Base-by-base conservation (phyloP, 192 early-diverging fungal genomes). In the Entomortierella lignicola region DNA sequence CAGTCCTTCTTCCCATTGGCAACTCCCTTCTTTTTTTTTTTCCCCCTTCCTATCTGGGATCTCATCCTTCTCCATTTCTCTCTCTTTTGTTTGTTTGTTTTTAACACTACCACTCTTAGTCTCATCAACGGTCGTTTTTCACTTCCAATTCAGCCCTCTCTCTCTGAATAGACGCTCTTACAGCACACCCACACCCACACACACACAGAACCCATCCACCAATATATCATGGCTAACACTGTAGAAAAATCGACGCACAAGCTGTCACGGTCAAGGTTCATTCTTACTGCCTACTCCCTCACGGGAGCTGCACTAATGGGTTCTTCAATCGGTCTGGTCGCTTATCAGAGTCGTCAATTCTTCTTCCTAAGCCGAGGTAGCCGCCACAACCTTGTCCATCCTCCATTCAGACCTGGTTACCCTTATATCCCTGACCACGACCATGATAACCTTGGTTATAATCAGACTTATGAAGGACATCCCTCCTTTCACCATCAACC, bases 301-400 rank as follows among this genome's bases (percentile, higher is more conserved):
- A 69, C 68, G 0, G 63, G 56, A 0, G 75, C 75, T 11, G 68
- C 75, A 10, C 50, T 79, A 11, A 79, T 79, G 75, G 75, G 75
- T n/a, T 79, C 75, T 0, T 69, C 75, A 0, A 54, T 79, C 21
- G 75, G 75, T 20, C 66, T 79, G 0, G 67, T 70, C 6, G 58
- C 63, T 39, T 79, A 66, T 27, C 75, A 79, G 26, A 64, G 61
- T 30, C 66, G 66, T 10, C 74, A 77, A 26, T 69, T 79, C 50
- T 60, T 66, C 43, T 50, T 66, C 26, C 54, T 79, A 47, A 37
- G 48, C 27, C 42, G 37, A 6, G 30, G 31, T 17, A 66, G 37
- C 12, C 72, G 43, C 6, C 39, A 25, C 25, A 50, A 48, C 7
- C 32, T 37, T 37, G 4, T 37, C 4, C 34, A 37, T 10, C 34